Evolutionary conservation across 1,284 basidiomycete genomes (phyloP), one percentile per base, ranked within the genome.

Genomic region (Volvariella surrecta): DNA sequence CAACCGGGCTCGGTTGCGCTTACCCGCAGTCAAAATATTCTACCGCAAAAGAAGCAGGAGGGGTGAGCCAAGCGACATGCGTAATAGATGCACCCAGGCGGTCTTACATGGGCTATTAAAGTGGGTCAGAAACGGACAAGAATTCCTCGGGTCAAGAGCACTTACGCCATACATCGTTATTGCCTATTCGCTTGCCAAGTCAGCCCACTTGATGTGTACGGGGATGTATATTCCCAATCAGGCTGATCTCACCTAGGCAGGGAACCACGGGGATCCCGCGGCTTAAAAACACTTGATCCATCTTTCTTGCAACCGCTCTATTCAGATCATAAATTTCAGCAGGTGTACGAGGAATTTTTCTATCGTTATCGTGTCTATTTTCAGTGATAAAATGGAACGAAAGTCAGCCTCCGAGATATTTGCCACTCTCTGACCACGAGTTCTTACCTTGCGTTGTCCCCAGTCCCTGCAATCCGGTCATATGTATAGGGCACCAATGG

Each of bases 161-260:
- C 83, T 70, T 62, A 86, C 82, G 89, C 79, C 83, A 90, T 45
- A 92, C 76, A 65, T 91, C 89, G 59, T 92, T 92, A 62, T 92
- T 92, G 17, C 86, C 82, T 84, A 48, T 16, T 43, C 34, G 17
- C 22, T n/a, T 20, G 37, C 41, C 46, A 28, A 21, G 16, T 16
- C 37, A 28, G 24, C 11, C 24, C 11, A 28, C 24, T 28, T 28
- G 21, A 31, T 31, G 24, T 19, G 18, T 31, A 22, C 35, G 13
- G 44, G 21, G 15, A 35, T 31, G 18, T 17, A 22, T 28, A 31
- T 30, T 17, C 20, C 30, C 39, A 43, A 17, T 31, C 17, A 39
- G 32, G 19, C 43, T 11, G 37, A 31, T 39, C 70, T 52, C 52
- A 76, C 90, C 92, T 48, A 96, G 67, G 58, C 78, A 86, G 0